phyloP scores from a whole-genome alignment of 176 grass and related monocot species.

The Melocanna baccifera region DNA sequence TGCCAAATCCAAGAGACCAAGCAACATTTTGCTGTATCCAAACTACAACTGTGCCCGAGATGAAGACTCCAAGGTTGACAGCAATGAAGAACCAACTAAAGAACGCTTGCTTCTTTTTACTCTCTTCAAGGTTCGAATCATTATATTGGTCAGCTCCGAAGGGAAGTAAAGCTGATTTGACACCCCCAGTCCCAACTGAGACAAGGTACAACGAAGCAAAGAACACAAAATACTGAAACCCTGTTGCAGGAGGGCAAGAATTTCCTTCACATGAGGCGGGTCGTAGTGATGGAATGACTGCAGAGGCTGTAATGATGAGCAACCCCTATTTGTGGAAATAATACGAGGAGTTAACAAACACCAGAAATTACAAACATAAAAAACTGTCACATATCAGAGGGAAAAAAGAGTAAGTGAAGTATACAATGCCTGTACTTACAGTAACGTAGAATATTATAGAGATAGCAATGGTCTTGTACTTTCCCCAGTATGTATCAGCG shows the following conservation, averaged over 20 bases:
- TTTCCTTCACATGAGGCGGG: constrained; percentile 58
- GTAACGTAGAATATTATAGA: constrained; percentile 69
- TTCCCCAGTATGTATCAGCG: constrained; percentile 84
- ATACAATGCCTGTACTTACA: constrained; percentile 34
- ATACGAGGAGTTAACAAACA: background rate
- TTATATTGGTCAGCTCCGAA: constrained; percentile 87
- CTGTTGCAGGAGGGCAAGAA: constrained; percentile 68
- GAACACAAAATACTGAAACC: constrained; percentile 66
- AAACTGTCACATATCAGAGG: background rate
- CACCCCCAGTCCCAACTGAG: constrained; percentile 70
- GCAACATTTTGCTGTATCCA: constrained; percentile 85
- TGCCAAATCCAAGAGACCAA: constrained; percentile 83
- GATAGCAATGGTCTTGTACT: constrained; percentile 73
- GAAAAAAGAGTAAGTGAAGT: background rate
- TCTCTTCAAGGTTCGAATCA: constrained; percentile 62
- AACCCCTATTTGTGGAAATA: constrained; percentile 57
- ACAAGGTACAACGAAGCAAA: constrained; percentile 70
- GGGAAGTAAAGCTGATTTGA: constrained; percentile 79
- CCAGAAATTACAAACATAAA: background rate
- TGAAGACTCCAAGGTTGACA: constrained; percentile 72
- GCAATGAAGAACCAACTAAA: constrained; percentile 87
- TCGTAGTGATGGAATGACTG: constrained; percentile 60
- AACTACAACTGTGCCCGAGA: constrained; percentile 65
- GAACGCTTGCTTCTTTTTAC: constrained; percentile 66
- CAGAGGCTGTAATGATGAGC: constrained; percentile 64